These are phyloP conservation scores for Xylariaceae sp. DNA, from an alignment of 2,329 filamentous ascomycete species.

Conservation along the genomic window DNA sequence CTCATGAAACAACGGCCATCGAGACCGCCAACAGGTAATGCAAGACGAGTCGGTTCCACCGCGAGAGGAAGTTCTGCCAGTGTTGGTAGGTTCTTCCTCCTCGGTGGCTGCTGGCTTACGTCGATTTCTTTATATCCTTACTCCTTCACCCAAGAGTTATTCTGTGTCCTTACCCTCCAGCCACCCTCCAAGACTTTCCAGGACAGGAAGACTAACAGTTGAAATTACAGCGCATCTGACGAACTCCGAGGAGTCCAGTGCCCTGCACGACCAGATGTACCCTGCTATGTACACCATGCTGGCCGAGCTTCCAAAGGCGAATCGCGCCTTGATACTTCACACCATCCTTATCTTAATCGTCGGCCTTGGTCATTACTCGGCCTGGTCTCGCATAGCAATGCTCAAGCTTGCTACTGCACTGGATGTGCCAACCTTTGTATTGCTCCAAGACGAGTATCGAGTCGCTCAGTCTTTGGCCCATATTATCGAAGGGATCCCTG, in stretches of 20 bases:
- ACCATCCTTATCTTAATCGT: constrained; percentile 66
- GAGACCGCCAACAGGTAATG: constrained; percentile 27
- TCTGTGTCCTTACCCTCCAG: background rate
- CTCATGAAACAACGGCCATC: constrained; percentile 11
- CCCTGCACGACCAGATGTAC: constrained; percentile 46
- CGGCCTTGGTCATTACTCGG: constrained; percentile 71
- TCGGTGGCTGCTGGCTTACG: constrained; percentile 15
- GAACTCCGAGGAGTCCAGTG: constrained; percentile 44
- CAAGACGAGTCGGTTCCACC: constrained; percentile 34
- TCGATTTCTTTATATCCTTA: constrained; percentile 13
- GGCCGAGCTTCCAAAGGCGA: constrained; percentile 53
- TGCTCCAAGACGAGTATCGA: constrained; percentile 68
- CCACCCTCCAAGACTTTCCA: background rate
- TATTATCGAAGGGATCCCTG: constrained; percentile 65
- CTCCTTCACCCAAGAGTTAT: background rate
- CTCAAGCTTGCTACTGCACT: constrained; percentile 66
- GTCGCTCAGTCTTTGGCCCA: constrained; percentile 70
- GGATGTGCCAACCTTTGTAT: constrained; percentile 56
- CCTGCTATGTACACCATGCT: constrained; percentile 58
- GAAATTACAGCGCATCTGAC: constrained; percentile 26
- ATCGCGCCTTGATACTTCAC: constrained; percentile 64
- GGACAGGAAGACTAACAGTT: constrained; percentile 17
- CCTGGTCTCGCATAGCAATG: constrained; percentile 67
- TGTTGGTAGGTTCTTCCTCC: constrained; percentile 35
- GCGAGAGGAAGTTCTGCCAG: constrained; percentile 31